Evolutionary conservation across 495 filamentous ascomycete genomes (phyloP), one percentile per base, ranked within the genome.

Genomic region (Friedmanniomyces endolithicus): DNA sequence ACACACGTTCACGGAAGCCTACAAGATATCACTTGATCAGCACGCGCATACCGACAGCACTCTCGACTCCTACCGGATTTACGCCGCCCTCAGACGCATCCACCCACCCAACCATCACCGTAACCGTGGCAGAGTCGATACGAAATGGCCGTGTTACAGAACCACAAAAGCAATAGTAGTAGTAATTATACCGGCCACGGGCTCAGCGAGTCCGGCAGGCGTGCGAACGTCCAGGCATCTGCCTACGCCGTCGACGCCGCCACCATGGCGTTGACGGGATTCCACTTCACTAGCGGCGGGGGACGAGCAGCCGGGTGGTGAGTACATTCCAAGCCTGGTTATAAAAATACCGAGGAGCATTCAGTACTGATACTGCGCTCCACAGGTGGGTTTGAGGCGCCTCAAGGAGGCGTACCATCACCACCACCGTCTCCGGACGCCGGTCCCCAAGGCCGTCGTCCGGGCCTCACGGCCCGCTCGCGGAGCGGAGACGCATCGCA

Each of bases 201-300:
- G 11, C 56, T 53, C 27, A 35, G 72, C 66, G 77, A 68, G 72
- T 69, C 63, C 67, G 74, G 46, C 74, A 77, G 66, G 72, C 52
- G 44, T 45, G 39, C 44, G 46, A 83, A 82, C 65, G 79, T 89
- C 67, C 80, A 87, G 68, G 89, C 89, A 70, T 88, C 83, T 69
- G 90, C 86, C 77, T 96, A 95, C 74, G 74, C 71, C 57, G 80
- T 83, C 62, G 70, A 76, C 57, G 65, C 73, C 50, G 68, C 59
- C 54, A 74, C 75, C 57, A 69, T 72, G 53, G 69, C 77, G 55
- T 78, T 92, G 61, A 78, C 84, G 65, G 85, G 85, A 57, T 88
- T 92, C 74, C 89, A 95, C 74, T 96, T 94, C 80, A 90, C 83
- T 80, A 85, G 88, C 85, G 89, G 81, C 72, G 86, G 88, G 83